A percentile compares a stretch with the other conserved stretches of the same genome.
These are phyloP conservation scores for Mortierella polycephala DNA, from an alignment of 371 early-diverging fungal genomes.

Conservation along the genomic window DNA sequence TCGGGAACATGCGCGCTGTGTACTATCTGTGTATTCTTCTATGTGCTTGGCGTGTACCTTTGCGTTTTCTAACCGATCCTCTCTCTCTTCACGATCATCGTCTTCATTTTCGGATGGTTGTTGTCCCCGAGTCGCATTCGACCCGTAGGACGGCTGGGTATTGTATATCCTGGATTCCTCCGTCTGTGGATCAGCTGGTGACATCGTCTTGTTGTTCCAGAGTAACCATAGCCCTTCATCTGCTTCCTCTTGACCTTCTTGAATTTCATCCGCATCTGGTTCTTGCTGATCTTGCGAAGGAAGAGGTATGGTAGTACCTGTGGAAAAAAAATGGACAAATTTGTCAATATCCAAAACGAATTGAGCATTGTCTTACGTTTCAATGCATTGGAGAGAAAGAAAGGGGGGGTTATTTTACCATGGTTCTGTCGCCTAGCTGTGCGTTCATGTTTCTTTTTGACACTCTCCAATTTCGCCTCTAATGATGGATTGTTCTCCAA, in stretches of 20 bases:
- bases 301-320: background rate
- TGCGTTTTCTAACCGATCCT: slow-evolving; percentile 29
- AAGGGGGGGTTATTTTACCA: background rate
- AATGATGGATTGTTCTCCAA: background rate
- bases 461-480: slow-evolving; percentile 38
- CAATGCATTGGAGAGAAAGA: background rate
- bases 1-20: slow-evolving; percentile 5
- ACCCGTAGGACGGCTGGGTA: slow-evolving; percentile 6
- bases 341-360: background rate
- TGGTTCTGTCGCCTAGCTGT: slow-evolving; percentile 1
- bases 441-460: slow-evolving; percentile 19
- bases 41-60: slow-evolving; percentile 34
- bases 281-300: slow-evolving; percentile 14
- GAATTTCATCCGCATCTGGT: slow-evolving; percentile 33
- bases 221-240: slow-evolving; percentile 47
- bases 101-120: background rate
- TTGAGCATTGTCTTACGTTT: background rate
- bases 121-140: background rate
- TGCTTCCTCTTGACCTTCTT: slow-evolving; percentile 37
- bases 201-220: slow-evolving; percentile 23
- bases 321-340: background rate
- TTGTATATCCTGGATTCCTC: no score
- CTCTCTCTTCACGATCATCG: slow-evolving; percentile 12
- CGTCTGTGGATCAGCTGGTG: background rate
- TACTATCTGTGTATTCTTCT: slow-evolving; percentile 18